Evolutionary conservation across 2,329 filamentous ascomycete genomes (phyloP), one percentile per base, ranked within the genome.

Genomic region (Nothopassalora personata): DNA sequence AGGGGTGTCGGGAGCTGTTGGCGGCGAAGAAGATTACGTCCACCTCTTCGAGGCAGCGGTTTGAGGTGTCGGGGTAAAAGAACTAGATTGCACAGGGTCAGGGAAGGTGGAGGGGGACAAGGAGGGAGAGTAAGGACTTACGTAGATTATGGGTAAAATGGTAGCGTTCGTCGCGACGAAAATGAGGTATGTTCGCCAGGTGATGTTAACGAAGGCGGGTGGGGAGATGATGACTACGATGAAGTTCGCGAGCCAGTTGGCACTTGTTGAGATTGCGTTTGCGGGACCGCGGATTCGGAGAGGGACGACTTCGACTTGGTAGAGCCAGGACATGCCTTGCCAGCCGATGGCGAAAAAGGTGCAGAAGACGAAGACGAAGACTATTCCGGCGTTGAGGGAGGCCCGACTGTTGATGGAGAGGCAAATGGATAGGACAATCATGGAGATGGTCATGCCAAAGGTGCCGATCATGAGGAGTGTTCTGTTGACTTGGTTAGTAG

Each of bases 291-390:
- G 76, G 6, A 79, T 82, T 68, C 78, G 79, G 66, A 81, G 39
- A 23, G 54, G 48, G 33, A 53, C 81, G 66, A 81, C 49, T 60
- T 71, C 67, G 15, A 68, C 68, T 19, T 66, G 66, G 49, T 70
- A 71, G 10, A 70, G 56, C 67, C 68, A 70, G 2, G 67, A 66
- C 50, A 70, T 62, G 9, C 67, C 66, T 3, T 70, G 61, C 67
- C 67, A 70, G 10, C 80, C 75, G 33, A 73, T 84, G 45, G 85
- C 86, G 62, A 88, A 88, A 58, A 84, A 85, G 4, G 84, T 83
- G 67, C 88, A 88, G 73, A 87, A 89, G 3, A 83, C 80, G 74
- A 88, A 88, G 10, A 88, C 60, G 58, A 85, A 86, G 5, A 87
- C 84, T 1, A 77, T 75, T 7, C 77, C 76, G 8, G 72, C 77